A percentile compares a stretch with the other conserved stretches of the same genome.
These are phyloP conservation scores for Fusarium nurragi DNA, from an alignment of 2,329 filamentous ascomycete species.

Conservation along the genomic window DNA sequence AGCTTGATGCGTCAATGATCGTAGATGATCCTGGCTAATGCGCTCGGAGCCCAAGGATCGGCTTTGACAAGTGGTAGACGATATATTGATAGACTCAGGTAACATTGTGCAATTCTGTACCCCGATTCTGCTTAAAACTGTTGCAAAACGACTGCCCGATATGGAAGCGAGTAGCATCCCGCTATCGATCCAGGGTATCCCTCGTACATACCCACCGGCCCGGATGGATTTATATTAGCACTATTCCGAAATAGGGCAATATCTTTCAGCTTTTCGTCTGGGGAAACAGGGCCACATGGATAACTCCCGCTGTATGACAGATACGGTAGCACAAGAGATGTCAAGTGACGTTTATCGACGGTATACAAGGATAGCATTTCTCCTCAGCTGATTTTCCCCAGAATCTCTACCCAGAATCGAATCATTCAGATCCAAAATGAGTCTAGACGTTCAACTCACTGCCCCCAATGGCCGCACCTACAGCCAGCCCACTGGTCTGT, in stretches of 20 bases:
- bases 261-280: conserved; percentile 2
- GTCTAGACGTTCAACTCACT: conserved; percentile 43
- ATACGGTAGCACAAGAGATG: background rate
- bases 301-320: too few species aligned
- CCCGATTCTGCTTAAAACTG: background rate
- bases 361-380: conserved; percentile 17
- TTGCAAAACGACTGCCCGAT: conserved; percentile 27
- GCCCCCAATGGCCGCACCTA: conserved; percentile 72
- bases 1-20: background rate
- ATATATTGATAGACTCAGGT: background rate
- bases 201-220: background rate
- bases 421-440: conserved; percentile 26
- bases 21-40: background rate
- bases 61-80: background rate
- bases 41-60: background rate
- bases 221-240: background rate
- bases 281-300: background rate
- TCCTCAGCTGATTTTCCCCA: conserved; percentile 13
- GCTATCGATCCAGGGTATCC: conserved; percentile 12
- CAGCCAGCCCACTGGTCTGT: conserved; percentile 73
- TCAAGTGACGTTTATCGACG: background rate
- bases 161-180: background rate
- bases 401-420: background rate
- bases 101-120: background rate
- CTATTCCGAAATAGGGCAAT: conserved; percentile 14